Evolutionary conservation across 83 land plant species (phyloP).

Genomic region (Larix sibirica): DNA sequence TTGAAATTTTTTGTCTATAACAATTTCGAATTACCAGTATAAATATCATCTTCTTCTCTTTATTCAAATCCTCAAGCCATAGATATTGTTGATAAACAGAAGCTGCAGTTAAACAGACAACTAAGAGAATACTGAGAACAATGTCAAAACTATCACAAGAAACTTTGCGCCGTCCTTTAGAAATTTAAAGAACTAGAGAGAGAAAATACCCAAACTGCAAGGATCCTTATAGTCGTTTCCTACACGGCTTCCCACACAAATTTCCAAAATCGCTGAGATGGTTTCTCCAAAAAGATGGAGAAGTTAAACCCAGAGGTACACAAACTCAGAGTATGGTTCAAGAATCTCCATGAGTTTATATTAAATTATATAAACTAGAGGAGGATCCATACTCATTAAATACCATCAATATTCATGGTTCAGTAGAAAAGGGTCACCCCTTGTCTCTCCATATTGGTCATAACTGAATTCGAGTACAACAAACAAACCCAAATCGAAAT

Average conservation of each 20-base stretch:
- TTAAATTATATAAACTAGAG: too few relatives aligned
- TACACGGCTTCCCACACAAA: slow-evolving; percentile 90
- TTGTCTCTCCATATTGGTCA: too few relatives aligned
- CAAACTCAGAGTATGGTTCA: too few relatives aligned
- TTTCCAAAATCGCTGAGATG: slow-evolving; percentile 53
- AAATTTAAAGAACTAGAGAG: slow-evolving; percentile 67
- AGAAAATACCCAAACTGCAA: slow-evolving; percentile 73
- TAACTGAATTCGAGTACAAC: too few relatives aligned
- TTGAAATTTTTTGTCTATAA: slow-evolving; percentile 60
- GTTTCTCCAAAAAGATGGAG: background rate
- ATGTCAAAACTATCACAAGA: slow-evolving; percentile 89
- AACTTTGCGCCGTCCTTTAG: slow-evolving; percentile 74
- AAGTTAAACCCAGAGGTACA: too few relatives aligned
- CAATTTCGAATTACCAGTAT: slow-evolving; percentile 68
- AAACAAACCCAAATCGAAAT: too few relatives aligned
- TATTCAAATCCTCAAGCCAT: slow-evolving; percentile 78
- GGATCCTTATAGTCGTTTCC: slow-evolving; percentile 75
- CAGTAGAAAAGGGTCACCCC: too few relatives aligned
- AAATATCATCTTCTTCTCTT: slow-evolving; percentile 76
- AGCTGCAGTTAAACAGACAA: slow-evolving; percentile 77
- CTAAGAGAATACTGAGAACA: slow-evolving; percentile 71
- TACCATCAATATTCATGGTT: too few relatives aligned
- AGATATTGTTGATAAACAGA: slow-evolving; percentile 85
- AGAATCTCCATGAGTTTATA: too few relatives aligned
- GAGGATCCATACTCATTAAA: too few relatives aligned